Evolutionary conservation across 257 asterid genomes (phyloP).

Genomic region (Asclepias syriaca): DNA sequence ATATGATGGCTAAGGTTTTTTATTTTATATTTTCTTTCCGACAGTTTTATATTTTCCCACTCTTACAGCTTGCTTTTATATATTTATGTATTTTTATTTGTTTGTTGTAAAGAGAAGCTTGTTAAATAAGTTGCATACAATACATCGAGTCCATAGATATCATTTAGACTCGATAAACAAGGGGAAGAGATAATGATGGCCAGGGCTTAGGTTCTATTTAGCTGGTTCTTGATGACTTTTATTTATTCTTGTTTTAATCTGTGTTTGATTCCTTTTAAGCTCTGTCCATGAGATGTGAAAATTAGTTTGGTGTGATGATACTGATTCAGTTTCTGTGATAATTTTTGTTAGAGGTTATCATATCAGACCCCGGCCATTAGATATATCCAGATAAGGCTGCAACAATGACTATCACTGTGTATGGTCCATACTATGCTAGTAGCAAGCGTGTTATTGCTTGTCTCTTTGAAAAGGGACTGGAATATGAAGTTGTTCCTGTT

Average conservation of each 20-base stretch:
- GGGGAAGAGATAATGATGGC: no score
- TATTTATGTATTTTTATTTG: no score
- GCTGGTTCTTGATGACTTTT: no score
- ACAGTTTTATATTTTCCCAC: no score
- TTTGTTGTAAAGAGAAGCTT: no score
- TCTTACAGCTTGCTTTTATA: no score
- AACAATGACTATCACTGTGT: constrained; percentile 39
- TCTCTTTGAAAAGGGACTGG: constrained; percentile 23
- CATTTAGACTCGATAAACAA: no score
- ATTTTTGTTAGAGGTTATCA: background rate
- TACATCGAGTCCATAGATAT: no score
- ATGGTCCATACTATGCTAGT: constrained; percentile 22
- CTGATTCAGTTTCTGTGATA: background rate
- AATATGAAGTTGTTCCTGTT: constrained; percentile 17
- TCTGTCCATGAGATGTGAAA: background rate
- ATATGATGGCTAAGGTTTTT: no score
- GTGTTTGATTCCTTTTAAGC: background rate
- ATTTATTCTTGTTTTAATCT: background rate
- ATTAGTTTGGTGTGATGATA: background rate
- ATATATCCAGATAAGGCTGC: background rate
- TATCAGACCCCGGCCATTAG: background rate
- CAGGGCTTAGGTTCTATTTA: no score
- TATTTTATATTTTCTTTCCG: no score
- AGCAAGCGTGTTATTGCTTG: constrained; percentile 25
- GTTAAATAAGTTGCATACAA: no score